These are phyloP conservation scores for Hypericum androsaemum DNA, from an alignment of 345 rosid species.

Conservation along the genomic window DNA sequence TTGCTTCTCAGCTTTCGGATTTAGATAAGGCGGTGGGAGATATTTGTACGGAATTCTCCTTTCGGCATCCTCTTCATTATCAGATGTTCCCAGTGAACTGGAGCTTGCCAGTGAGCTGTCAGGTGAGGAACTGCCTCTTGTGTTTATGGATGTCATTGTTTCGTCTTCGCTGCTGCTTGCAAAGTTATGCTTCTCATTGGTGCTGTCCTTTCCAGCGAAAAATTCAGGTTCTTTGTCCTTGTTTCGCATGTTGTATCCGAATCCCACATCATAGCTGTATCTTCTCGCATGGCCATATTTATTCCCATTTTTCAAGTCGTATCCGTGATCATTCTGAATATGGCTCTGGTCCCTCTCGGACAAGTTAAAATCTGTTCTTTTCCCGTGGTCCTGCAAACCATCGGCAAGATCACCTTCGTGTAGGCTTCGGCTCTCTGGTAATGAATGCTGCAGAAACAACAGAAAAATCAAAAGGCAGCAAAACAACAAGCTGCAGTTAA, in stretches of 20 bases:
- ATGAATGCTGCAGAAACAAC: too few relatives aligned
- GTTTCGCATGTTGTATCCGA: conserved; percentile 1
- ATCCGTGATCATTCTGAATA: conserved; percentile 9
- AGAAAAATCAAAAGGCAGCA: too few relatives aligned
- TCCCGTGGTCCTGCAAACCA: neutral
- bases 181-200: conserved; percentile 12
- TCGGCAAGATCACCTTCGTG: too few relatives aligned
- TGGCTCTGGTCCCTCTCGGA: neutral
- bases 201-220: conserved; percentile 12
- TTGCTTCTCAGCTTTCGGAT: conserved; percentile 19
- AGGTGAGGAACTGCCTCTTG: conserved; percentile 16
- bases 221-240: conserved; percentile 12
- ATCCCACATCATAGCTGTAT: conserved; percentile 3
- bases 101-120: conserved; percentile 27
- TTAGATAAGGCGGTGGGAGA: conserved; percentile 48
- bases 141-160: conserved; percentile 5
- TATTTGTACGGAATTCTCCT: conserved; percentile 30
- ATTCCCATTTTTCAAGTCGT: conserved; percentile 6
- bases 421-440: too few relatives aligned
- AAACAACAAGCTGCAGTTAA: too few relatives aligned
- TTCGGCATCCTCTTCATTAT: conserved; percentile 30
- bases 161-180: conserved; percentile 44
- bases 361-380: too few relatives aligned
- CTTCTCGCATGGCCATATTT: neutral
- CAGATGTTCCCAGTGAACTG: conserved; percentile 36